phyloP scores from a whole-genome alignment of 257 asterid species.

The Cinchona pubescens region DNA sequence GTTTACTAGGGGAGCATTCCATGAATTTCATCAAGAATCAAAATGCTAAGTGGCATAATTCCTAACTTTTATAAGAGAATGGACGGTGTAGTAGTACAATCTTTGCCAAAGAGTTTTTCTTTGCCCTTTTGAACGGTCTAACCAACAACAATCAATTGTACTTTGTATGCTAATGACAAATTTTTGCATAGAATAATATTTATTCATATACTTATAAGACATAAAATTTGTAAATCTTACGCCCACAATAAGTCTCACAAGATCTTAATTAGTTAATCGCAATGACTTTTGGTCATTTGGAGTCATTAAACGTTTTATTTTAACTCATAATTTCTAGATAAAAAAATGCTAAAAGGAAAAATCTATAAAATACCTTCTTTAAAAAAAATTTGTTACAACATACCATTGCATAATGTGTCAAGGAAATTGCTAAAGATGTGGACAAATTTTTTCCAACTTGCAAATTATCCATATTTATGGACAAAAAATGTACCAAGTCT shows the following conservation, averaged over 20 bases:
- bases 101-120: no score
- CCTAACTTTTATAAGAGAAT: no score
- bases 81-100: no score
- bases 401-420: not conserved
- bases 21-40: not conserved
- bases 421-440: not conserved
- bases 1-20: no score
- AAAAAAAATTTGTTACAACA: no score
- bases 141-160: no score
- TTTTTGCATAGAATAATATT: no score
- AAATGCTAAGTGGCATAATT: not conserved
- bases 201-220: no score
- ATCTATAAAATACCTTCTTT: not conserved
- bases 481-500: not conserved
- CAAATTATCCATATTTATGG: not conserved
- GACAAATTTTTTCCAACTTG: not conserved
- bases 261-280: no score
- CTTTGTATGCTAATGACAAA: no score
- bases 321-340: not conserved
- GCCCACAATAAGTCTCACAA: no score
- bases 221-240: no score
- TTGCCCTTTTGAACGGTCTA: not conserved
- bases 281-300: not conserved
- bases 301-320: not conserved
- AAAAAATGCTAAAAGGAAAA: not conserved